These are phyloP conservation scores for Microdochium bolleyi DNA, from an alignment of 2,329 filamentous ascomycete genomes.

Conservation along the genomic window DNA sequence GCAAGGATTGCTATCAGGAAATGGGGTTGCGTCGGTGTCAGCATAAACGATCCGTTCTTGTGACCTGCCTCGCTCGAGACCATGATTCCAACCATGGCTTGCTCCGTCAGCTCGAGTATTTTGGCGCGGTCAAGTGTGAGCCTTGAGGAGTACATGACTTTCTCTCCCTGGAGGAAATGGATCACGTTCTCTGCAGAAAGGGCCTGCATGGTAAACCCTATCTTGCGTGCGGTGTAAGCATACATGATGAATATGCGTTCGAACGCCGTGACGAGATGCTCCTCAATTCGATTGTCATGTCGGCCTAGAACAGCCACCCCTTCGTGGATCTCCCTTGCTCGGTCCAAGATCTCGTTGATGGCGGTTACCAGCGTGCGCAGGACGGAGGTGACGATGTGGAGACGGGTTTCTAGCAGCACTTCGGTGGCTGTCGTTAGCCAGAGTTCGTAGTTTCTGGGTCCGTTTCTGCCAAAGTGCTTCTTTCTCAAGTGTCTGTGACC, in stretches of 20 bases:
- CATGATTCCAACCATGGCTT: background rate
- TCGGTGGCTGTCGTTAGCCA: background rate
- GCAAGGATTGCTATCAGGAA: background rate
- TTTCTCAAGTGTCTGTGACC: background rate
- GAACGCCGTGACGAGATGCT: too few species aligned
- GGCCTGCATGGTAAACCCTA: too few species aligned
- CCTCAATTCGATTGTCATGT: too few species aligned
- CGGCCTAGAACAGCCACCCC: too few species aligned
- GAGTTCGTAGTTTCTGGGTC: background rate
- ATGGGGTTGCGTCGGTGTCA: background rate
- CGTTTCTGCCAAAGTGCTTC: background rate
- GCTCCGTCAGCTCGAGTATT: background rate
- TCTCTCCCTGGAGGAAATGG: too few species aligned
- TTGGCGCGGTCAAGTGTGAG: too few species aligned
- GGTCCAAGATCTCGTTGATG: background rate
- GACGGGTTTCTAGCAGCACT: background rate
- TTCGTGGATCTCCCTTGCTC: background rate
- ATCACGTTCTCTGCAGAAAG: too few species aligned
- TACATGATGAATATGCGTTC: too few species aligned
- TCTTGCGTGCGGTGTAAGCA: too few species aligned
- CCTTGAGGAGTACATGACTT: too few species aligned
- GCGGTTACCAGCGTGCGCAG: background rate
- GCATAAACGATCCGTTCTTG: background rate
- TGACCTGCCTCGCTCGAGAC: background rate
- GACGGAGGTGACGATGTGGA: background rate